Evolutionary conservation across 768 basidiomycete genomes (phyloP).

Genomic region (Boletellus ananas): DNA sequence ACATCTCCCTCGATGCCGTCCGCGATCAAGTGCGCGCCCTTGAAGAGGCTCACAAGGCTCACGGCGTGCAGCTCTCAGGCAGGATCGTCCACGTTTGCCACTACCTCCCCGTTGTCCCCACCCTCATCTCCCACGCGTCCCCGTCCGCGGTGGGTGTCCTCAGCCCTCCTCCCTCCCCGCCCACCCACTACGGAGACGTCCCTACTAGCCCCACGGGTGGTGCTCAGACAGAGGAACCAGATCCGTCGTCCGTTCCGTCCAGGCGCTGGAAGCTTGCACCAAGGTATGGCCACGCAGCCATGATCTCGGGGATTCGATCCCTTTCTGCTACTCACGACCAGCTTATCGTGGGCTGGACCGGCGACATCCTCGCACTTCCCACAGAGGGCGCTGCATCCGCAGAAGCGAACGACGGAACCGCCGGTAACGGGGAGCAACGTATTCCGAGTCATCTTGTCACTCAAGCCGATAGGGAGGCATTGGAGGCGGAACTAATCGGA

Average conservation of each 20-base stretch:
- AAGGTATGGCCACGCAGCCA: conserved; percentile 88
- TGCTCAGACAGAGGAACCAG: background rate
- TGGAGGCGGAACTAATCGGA: conserved; percentile 60
- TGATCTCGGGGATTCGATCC: conserved; percentile 90
- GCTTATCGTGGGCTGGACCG: conserved; percentile 91
- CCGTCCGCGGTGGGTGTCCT: conserved; percentile 44
- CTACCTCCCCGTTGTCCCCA: conserved; percentile 76
- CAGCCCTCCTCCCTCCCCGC: conserved; percentile 80
- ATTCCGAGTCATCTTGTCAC: conserved; percentile 51
- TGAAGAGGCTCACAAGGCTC: conserved; percentile 65
- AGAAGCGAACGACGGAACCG: conserved; percentile 13
- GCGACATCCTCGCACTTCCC: conserved; percentile 63
- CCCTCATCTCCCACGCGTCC: conserved; percentile 43
- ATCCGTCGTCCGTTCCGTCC: conserved; percentile 15
- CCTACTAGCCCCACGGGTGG: conserved; percentile 32
- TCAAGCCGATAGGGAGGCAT: conserved; percentile 57
- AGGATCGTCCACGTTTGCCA: conserved; percentile 91
- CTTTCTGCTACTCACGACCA: conserved; percentile 84
- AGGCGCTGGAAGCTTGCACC: conserved; percentile 69
- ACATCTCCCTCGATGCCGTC: conserved; percentile 69
- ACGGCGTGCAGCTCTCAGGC: conserved; percentile 74
- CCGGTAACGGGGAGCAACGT: conserved; percentile 27
- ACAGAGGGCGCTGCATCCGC: conserved; percentile 32
- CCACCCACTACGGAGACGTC: conserved; percentile 50
- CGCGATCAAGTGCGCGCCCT: conserved; percentile 67